A percentile compares a stretch with the other conserved stretches of the same genome.
Conservation (phyloP, 805 yeast species). For the Teunomyces aglyptinius region DNA sequence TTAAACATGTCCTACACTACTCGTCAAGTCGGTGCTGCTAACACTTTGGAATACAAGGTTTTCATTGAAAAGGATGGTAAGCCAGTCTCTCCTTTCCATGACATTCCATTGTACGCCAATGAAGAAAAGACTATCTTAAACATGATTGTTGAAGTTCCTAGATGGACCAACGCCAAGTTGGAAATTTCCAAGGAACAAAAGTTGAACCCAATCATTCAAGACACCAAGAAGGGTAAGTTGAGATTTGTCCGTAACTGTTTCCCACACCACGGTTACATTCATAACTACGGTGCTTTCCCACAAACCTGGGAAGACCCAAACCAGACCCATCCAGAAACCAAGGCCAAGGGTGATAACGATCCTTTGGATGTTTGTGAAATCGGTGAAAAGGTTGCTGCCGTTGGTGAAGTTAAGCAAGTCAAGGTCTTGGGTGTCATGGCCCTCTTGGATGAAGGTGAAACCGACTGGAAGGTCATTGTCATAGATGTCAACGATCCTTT, state of each 20-base stretch:
- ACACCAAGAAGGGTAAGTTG: conserved; percentile 94
- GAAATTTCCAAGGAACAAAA: conserved; percentile 84
- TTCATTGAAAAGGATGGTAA: conserved; percentile 91
- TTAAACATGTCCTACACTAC: conserved; percentile 68
- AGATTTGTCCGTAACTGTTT: conserved; percentile 96
- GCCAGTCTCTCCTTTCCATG: conserved; percentile 93
- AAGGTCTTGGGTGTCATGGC: conserved; percentile 77
- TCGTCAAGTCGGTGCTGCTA: conserved; percentile 93
- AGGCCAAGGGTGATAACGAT: conserved; percentile 48
- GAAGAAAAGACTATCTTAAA: conserved; percentile 76
- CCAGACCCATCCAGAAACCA: conserved; percentile 62
- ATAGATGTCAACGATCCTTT: conserved; percentile 67
- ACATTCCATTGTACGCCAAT: conserved; percentile 77
- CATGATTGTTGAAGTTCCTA: conserved; percentile 95
- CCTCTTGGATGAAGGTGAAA: conserved; percentile 87
- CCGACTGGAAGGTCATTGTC: conserved; percentile 89
- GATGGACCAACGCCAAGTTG: conserved; percentile 97
- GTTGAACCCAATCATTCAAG: conserved; percentile 94
- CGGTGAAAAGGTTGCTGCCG: conserved; percentile 45
- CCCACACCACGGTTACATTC: conserved; percentile 98
- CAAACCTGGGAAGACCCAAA: conserved; percentile 84
- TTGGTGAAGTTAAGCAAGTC: conserved; percentile 58
- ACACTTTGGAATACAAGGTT: conserved; percentile 91
- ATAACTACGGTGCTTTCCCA: conserved; percentile 98
- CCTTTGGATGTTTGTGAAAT: conserved; percentile 50